Base-by-base conservation (phyloP, 2,329 filamentous ascomycete genomes). In the Fusarium temperatum region DNA sequence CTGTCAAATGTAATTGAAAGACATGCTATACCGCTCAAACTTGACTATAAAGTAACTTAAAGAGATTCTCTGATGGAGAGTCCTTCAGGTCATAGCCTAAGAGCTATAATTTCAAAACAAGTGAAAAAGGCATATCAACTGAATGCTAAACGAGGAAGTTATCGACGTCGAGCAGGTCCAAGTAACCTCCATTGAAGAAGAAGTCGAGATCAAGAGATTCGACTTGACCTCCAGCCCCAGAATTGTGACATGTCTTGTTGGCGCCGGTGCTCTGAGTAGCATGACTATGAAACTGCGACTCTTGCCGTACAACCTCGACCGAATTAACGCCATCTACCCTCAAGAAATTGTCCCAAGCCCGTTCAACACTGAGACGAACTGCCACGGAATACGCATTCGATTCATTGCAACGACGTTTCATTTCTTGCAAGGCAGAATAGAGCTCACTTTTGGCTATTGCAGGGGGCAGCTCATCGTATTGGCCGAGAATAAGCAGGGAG, bases 111-210 rank as follows among this genome's bases (percentile, higher is more conserved):
- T 54, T 38, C 32, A 38, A 38, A 26, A 24, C 8, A 20, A 54
- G n/a, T 11, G 7, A 20, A 35, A 51, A 51, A 3, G 11, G 22
- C 9, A 24, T 24, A 9, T 51, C n/a, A 11, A 14, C 48, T 20
- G 8, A 35, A 24, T 24, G 17, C 30, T 54, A 54, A 35, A 54
- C 35, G 30, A 70, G 51, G 30, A 70, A 70, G 30, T 59, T 70
- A 7, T 70, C 67, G 11, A 70, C 64, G 11, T 70, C 68, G 4
- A 68, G 50, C 8, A 72, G 24, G 18, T 72, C 68, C 22, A 72
- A 30, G 17, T 72, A 72, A 3, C 69, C 69, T 15, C 69, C 69
- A 6, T 70, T 70, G 36, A 70, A 70, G 55, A 70, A 70, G 20
- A 70, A 70, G 12, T 70, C 68, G 5, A 70, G 53, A 11, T 66